These are phyloP conservation scores for Eutrema yunnanense DNA, from an alignment of 345 rosid genomes.

Conservation along the genomic window DNA sequence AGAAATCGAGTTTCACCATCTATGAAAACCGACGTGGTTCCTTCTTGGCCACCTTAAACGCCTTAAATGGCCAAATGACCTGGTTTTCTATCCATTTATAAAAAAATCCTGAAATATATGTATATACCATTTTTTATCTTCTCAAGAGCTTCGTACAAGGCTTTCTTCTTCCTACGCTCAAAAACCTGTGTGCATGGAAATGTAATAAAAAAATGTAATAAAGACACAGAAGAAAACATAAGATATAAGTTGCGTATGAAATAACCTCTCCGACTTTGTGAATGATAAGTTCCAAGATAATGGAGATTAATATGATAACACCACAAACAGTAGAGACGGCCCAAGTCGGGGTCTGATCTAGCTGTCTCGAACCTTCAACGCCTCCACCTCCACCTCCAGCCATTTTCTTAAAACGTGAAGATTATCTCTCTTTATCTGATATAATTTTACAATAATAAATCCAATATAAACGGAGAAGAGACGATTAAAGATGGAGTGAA, in stretches of 20 bases:
- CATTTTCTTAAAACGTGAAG: slow-evolving; percentile 19
- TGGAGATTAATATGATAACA: slow-evolving; percentile 54
- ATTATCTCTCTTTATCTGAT: neutral
- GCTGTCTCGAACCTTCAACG: slow-evolving; percentile 41
- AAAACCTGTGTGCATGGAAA: slow-evolving; percentile 34
- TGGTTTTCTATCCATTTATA: too few species aligned
- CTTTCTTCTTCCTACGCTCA: slow-evolving; percentile 41
- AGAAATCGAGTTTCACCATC: too few species aligned
- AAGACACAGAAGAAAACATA: neutral
- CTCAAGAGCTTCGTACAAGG: slow-evolving; percentile 70
- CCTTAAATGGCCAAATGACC: too few species aligned
- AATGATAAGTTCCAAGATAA: slow-evolving; percentile 54
- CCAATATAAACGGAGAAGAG: neutral
- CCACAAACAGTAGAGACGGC: slow-evolving; percentile 73
- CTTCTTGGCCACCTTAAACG: too few species aligned
- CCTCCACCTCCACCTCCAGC: slow-evolving; percentile 43
- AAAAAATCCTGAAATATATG: too few species aligned
- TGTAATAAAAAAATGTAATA: neutral
- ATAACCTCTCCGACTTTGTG: slow-evolving; percentile 49
- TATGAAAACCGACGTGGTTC: too few species aligned
- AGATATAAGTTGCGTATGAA: neutral
- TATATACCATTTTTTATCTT: slow-evolving; percentile 66
- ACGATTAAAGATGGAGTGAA: neutral
- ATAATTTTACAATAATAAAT: neutral
- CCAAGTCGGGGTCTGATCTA: slow-evolving; percentile 93